Base-by-base conservation (phyloP, 2,329 filamentous ascomycete species). In the Truncatella angustata region DNA sequence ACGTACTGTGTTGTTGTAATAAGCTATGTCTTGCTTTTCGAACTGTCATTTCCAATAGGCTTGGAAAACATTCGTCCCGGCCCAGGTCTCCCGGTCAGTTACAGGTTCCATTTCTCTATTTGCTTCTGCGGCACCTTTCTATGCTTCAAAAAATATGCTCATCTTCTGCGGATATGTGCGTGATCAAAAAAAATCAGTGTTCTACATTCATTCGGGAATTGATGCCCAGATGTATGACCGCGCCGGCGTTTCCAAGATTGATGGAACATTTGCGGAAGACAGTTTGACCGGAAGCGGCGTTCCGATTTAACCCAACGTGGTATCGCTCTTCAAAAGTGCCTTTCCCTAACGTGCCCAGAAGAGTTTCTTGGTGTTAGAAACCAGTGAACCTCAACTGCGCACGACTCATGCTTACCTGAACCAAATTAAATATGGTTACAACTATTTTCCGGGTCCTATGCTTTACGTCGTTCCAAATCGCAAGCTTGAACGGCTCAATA, bases 191-290 rank as follows among this genome's bases (percentile, higher is more conserved):
- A 44, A 23, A 44, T 44, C 40, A 44, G 21, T 21, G 24, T 44
- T n/a, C 23, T 21, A 12, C 23, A 5, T 16, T 44, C 21, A 44
- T 44, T 44, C 28, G 40, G 40, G 10, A 9, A 14, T 28, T 28
- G 24, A 14, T 28, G 40, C 21, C 16, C 10, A n/a, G 23, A 44
- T n/a, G 21, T 44, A 44, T 44, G 21, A n/a, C 40, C 21, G 40
- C 40, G 40, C 40, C 40, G 28, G 40, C 40, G 40, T 44, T 44
- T 44, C 40, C 16, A 23, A 44, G 40, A 44, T 44, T 44, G 21
- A 23, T 24, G 11, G 37, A 9, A 10, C 40, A 26, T 7, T 14
- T 14, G 14, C 21, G 40, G 14, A 44, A 40, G 24, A 14, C 21
- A 44, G 40, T 23, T 44, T 11, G 5, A 20, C 16, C 20, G 36